These are phyloP conservation scores for Pyricularia grisea DNA, from an alignment of 2,329 filamentous ascomycete genomes.

Conservation along the genomic window DNA sequence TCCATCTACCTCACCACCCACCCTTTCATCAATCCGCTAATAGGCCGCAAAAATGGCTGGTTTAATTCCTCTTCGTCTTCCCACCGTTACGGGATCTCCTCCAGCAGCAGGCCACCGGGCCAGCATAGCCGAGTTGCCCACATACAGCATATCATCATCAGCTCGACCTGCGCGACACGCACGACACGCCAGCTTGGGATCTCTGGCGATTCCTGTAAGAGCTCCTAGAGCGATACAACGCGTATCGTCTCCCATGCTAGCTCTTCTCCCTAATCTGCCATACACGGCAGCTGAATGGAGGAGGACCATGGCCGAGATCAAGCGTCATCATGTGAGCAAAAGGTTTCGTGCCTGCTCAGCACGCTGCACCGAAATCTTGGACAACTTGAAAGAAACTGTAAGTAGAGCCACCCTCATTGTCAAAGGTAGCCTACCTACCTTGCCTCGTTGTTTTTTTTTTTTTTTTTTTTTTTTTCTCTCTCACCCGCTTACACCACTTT, in stretches of 20 bases:
- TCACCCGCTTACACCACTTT: not conserved
- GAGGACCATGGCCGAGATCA: conserved; percentile 39
- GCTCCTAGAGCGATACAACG: conserved; percentile 13
- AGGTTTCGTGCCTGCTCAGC: conserved; percentile 43
- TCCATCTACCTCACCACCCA: not conserved
- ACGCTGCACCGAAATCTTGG: conserved; percentile 42
- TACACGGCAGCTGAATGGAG: conserved; percentile 41
- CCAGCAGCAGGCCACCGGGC: not conserved
- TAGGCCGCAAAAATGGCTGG: conserved; percentile 11
- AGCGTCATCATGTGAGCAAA: conserved; percentile 39
- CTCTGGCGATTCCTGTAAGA: conserved; percentile 5
- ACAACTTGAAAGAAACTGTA: conserved; percentile 35
- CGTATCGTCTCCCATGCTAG: conserved; percentile 9
- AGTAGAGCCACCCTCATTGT: conserved; percentile 12
- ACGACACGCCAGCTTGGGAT: conserved; percentile 8
- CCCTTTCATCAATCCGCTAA: not conserved
- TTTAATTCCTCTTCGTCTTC: conserved; percentile 14
- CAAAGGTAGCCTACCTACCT: not conserved
- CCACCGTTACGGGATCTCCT: conserved; percentile 7
- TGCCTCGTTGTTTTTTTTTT: not conserved
- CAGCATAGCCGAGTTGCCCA: conserved; percentile 7
- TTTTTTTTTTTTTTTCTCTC: not conserved
- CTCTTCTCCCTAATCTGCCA: conserved; percentile 22
- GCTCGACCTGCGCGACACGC: conserved; percentile 4
- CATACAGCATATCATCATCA: not conserved